Evolutionary conservation across 2,329 filamentous ascomycete genomes (phyloP), one percentile per base, ranked within the genome.

Genomic region (Trichoderma semiorbis): DNA sequence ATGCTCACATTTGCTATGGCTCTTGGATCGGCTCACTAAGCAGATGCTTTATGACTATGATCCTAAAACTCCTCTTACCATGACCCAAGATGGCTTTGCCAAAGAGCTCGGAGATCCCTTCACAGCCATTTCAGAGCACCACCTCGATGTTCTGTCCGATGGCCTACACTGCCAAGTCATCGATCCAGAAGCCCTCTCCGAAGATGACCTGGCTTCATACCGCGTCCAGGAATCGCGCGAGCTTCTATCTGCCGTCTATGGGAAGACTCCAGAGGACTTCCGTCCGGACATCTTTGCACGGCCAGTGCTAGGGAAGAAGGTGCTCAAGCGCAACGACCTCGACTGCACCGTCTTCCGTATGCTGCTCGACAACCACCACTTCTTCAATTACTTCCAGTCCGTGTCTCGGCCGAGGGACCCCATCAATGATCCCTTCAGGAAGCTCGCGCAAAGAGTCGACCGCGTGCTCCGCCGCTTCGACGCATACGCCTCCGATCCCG

Each of bases 1-100:
- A 0, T 89, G 87, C 75, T 81, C 83, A 12, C 87, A 89, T 72
- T 78, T 87, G 34, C 77, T 89, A 32, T 88, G 86, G 86, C 80
- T 89, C 16, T 82, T 87, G 62, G 87, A 89, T 77, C 84, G 84
- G 75, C 81, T 89, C 34, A 81, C 84, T 24, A 84, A 83, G 67
- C 83, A 87, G 75, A 82, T 84, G 3, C 76, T 86, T 5, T 84
- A 84, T 72, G 78, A 81, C 53, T 80, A 82, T 34, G 78, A 82
- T 61, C 80, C 82, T 47, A 73, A 77, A 7, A 76, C 80, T 16
- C 80, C 83, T 24, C 78, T 87, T 58, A 83, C 77, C 28, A 81
- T 88, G 80, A 83, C 79, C 2, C 67, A 79, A 2, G 74, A 79
- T 10, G 86, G 86, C 3, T 84, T 82, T 63, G 78, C 86, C 1